Evolutionary conservation across 2,329 filamentous ascomycete genomes (phyloP).

Genomic region (Aspergillus thermomutatus): DNA sequence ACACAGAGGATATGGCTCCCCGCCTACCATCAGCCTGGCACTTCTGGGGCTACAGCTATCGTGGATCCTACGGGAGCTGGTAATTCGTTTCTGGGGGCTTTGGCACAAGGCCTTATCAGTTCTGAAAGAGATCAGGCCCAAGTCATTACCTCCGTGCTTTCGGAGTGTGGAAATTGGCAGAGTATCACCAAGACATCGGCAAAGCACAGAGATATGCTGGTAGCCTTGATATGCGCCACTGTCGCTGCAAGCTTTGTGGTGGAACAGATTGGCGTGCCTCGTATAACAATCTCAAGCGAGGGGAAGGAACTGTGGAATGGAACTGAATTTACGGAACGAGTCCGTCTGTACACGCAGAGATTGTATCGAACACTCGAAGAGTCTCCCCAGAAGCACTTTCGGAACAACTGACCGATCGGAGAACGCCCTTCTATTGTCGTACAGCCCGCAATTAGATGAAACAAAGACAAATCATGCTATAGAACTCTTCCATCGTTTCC

Average conservation of each 20-base stretch:
- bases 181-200: constrained; percentile 43
- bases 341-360: constrained; percentile 44
- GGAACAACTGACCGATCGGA: constrained; percentile 35
- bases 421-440: constrained; percentile 38
- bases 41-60: constrained; percentile 47
- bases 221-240: constrained; percentile 72
- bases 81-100: constrained; percentile 75
- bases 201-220: constrained; percentile 49
- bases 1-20: constrained; percentile 64
- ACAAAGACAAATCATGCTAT: constrained; percentile 28
- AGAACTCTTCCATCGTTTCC: constrained; percentile 15
- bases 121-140: constrained; percentile 28
- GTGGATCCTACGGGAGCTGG: constrained; percentile 94
- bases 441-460: constrained; percentile 35
- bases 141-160: constrained; percentile 30
- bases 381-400: constrained; percentile 34
- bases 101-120: constrained; percentile 55
- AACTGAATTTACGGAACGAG: constrained; percentile 42
- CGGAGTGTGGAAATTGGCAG: constrained; percentile 56
- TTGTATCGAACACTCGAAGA: constrained; percentile 39
- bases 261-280: constrained; percentile 85
- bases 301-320: constrained; percentile 45
- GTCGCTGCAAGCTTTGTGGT: constrained; percentile 90
- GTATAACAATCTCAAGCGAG: constrained; percentile 25
- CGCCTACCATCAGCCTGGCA: constrained; percentile 60